Percentiles rank a stretch among this genome's conserved stretches.
Conservation (phyloP, 176 grass and related monocot genomes). For the Zea luxurians region DNA sequence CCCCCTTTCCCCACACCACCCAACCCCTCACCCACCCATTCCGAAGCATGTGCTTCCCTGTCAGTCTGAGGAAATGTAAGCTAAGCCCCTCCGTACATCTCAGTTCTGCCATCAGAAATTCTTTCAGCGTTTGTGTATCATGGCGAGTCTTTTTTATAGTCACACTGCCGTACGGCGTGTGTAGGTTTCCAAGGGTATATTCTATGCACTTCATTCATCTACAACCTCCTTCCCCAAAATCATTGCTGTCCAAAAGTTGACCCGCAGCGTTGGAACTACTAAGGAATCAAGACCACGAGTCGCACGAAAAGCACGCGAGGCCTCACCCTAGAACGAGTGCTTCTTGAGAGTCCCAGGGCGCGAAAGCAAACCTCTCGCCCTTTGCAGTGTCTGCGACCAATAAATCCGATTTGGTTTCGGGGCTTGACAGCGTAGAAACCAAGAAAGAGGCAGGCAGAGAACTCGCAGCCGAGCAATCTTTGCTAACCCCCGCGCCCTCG, state of each 20-base stretch:
- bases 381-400: neutral
- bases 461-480: constrained; percentile 7
- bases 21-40: too few relatives aligned
- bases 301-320: neutral
- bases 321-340: neutral
- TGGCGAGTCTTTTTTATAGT: neutral
- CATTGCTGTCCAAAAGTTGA: neutral
- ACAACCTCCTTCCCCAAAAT: neutral
- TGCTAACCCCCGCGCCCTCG: neutral
- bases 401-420: neutral
- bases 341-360: neutral
- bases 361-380: neutral
- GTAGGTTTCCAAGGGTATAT: neutral
- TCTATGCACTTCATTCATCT: neutral
- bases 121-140: neutral
- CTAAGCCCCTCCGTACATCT: neutral
- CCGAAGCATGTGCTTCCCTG: neutral
- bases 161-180: neutral
- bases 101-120: neutral
- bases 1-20: too few relatives aligned
- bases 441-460: neutral
- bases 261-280: neutral
- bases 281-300: neutral
- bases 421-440: too few relatives aligned
- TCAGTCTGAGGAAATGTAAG: constrained; percentile 13